Evolutionary conservation across 768 basidiomycete genomes (phyloP), one percentile per base, ranked within the genome.

Genomic region (Pleurotus platypus): DNA sequence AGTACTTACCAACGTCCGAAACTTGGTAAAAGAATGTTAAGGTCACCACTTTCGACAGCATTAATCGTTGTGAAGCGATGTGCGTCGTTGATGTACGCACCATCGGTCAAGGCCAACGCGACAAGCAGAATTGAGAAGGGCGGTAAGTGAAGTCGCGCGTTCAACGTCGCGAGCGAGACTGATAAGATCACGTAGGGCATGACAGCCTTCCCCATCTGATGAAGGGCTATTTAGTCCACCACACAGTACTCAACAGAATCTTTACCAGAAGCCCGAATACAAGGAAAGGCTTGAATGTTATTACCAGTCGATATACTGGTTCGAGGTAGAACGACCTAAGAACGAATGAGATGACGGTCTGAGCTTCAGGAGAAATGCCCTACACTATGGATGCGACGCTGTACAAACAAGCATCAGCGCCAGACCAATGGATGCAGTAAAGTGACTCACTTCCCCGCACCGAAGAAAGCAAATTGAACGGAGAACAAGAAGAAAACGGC

Each of bases 401-500:
- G 56, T 24, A 22, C 26, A 46, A 35, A 35, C 30, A 9, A 35
- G 11, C 30, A 35, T 35, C 4, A 38, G 24, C 48, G 38, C 49
- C 51, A 35, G 30, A 35, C 9, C 7, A 2, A 35, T 55, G 48
- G 56, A 26, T 37, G 39, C 18, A 24, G 26, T 45, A 35, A 3
- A 39, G 46, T 1, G 11, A 77, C 88, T 62, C 70, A 89, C 87
- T 89, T 91, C 74, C 89, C 89, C 39, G 83, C 90, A 8, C 91
- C 91, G 65, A 92, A 92, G 70, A 92, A 93, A 2, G 85, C 92
- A 43, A 91, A 82, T 63, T 94, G 92, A 7, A 92, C 86, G 61
- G 94, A 92, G 68, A 90, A 90, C 59, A 94, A 69, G 71, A 93
- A 93, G 67, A 91, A 90, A 18, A 93, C 60, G 1, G 87, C 90